Conservation (phyloP, 2,329 filamentous ascomycete species). For the Cordyceps farinosa region DNA sequence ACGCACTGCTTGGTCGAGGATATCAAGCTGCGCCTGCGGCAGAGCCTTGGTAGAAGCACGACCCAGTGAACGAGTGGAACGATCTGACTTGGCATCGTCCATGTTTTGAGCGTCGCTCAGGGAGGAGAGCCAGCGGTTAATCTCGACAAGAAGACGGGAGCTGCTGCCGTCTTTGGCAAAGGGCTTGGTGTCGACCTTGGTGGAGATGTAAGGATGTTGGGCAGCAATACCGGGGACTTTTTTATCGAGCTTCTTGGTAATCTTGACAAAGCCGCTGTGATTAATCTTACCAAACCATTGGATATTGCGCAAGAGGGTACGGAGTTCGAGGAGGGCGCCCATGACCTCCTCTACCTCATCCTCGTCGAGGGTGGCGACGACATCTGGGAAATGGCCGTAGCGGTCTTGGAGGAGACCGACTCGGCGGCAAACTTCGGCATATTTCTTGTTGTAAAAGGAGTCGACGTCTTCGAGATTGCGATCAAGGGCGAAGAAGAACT, state of each 20-base stretch:
- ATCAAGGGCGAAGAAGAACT: constrained; percentile 95
- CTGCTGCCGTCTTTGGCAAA: constrained; percentile 72
- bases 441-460: constrained; percentile 95
- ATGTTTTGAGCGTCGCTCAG: constrained; percentile 73
- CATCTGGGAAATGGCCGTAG: constrained; percentile 71
- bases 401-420: constrained; percentile 83
- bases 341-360: constrained; percentile 91
- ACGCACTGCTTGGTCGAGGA: constrained; percentile 67
- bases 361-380: constrained; percentile 70
- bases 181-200: constrained; percentile 82
- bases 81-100: constrained; percentile 71
- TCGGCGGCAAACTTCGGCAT: constrained; percentile 76
- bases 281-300: constrained; percentile 99
- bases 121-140: constrained; percentile 89
- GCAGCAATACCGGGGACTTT: constrained; percentile 74
- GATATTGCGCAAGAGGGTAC: constrained; percentile 82
- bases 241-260: constrained; percentile 98
- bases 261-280: constrained; percentile 90
- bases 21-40: constrained; percentile 64
- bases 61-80: constrained; percentile 72
- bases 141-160: constrained; percentile 50
- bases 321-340: constrained; percentile 82
- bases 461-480: constrained; percentile 97
- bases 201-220: constrained; percentile 81
- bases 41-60: constrained; percentile 73